Base-by-base conservation (phyloP, 2,329 filamentous ascomycete genomes). In the Aulographum hederae region DNA sequence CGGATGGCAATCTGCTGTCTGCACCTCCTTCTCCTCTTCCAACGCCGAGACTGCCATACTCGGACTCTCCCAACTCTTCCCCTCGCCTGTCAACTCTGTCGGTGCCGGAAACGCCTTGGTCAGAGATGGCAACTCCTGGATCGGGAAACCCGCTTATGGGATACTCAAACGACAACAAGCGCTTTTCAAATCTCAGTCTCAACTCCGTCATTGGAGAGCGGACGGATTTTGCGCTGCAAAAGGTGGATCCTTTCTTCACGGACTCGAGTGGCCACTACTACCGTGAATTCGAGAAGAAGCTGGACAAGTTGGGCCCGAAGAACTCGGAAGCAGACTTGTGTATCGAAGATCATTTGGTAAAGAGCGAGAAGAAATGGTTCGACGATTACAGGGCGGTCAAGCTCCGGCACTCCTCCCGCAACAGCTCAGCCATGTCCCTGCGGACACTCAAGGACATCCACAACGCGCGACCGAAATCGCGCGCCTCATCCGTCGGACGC, bases 361-460 rank as follows among this genome's bases (percentile, higher is more conserved):
- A 69, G 43, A 71, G 67, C 16, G 71, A 78, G 48, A 75, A 74
- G 55, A 61, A 70, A 38, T 78, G 73, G 73, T 77, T 72, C 42
- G 56, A 60, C 54, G 60, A 19, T 66, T 71, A 45, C 58, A 69
- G 32, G 57, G 21, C 69, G 37, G 69, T 65, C 28, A 68, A 67
- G 45, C 61, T 74, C 35, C 67, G 65, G 21, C 59, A 59, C 26
- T 54, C 56, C 32, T 56, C 56, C 19, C 57, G 55, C 13, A 44
- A 25, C 21, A 13, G 10, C 21, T 25, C 21, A 13, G 10, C 21
- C 10, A 25, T 25, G 10, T 25, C 21, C 10, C 21, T 25, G 21
- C 10, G 13, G 13, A 13, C 10, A 13, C 21, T 25, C 10, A 25
- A 25, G 21, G n/a, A n/a, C n/a, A n/a, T n/a, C n/a, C n/a, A n/a